phyloP scores from a whole-genome alignment of 257 asterid genomes.

The Cordia subcordata region DNA sequence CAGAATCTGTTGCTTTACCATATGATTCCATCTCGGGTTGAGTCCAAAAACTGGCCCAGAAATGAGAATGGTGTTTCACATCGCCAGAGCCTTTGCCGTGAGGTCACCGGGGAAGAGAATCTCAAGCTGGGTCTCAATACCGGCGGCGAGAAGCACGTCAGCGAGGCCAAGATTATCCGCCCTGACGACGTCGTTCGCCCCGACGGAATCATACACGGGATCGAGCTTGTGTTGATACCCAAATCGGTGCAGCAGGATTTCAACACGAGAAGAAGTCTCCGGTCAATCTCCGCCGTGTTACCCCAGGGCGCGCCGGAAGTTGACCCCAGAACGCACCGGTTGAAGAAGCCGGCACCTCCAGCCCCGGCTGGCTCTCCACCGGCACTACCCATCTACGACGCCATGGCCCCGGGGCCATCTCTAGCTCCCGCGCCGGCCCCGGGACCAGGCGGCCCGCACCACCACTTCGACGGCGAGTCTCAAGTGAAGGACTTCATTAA shows the following conservation, averaged over 20 bases:
- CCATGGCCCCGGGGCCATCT: slow-evolving; percentile 91
- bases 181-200: slow-evolving; percentile 69
- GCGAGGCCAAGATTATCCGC: slow-evolving; percentile 36
- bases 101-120: slow-evolving; percentile 35
- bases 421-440: slow-evolving; percentile 97
- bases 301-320: slow-evolving; percentile 89
- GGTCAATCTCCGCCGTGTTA: slow-evolving; percentile 65
- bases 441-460: slow-evolving; percentile 90
- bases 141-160: slow-evolving; percentile 48
- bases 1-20: slow-evolving; percentile 74
- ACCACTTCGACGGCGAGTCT: slow-evolving; percentile 87
- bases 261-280: slow-evolving; percentile 65
- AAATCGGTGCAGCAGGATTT: slow-evolving; percentile 81
- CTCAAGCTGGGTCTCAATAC: slow-evolving; percentile 24
- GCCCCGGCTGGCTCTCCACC: slow-evolving; percentile 72
- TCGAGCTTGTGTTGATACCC: slow-evolving; percentile 67
- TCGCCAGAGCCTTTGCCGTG: slow-evolving; percentile 50
- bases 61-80: background rate
- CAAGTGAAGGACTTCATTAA: slow-evolving; percentile 94
- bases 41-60: slow-evolving; percentile 37
- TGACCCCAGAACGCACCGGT: slow-evolving; percentile 74
- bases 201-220: slow-evolving; percentile 96
- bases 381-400: slow-evolving; percentile 53
- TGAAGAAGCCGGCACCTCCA: slow-evolving; percentile 47
- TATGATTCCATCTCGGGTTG: slow-evolving; percentile 77